phyloP scores from a whole-genome alignment of 78 protist species.

The Bodo saltans region DNA sequence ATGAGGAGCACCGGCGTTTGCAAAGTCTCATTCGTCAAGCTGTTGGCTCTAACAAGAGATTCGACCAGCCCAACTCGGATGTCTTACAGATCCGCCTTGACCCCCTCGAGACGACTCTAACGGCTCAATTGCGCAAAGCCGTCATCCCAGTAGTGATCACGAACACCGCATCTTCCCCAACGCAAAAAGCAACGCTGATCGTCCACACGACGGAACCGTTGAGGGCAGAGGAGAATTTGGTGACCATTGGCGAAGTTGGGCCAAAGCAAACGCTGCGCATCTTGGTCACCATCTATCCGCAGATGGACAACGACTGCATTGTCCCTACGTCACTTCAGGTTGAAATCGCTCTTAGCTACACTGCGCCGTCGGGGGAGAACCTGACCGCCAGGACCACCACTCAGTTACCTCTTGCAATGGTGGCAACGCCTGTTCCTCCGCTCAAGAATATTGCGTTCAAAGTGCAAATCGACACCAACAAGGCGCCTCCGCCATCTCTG shows the following conservation, averaged over 20 bases:
- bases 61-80: no score
- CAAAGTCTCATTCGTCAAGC: conserved; percentile 35
- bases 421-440: neutral
- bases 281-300: neutral
- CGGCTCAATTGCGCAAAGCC: neutral
- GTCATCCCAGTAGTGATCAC: conserved; percentile 1
- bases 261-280: neutral
- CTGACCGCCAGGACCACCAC: neutral
- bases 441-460: conserved; percentile 20
- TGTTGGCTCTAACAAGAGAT: neutral
- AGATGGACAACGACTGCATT: neutral
- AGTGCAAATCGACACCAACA: conserved; percentile 44
- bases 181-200: neutral
- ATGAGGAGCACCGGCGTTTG: conserved; percentile 56
- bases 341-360: neutral
- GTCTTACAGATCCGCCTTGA: conserved; percentile 2
- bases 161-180: neutral
- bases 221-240: neutral
- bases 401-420: conserved; percentile 37
- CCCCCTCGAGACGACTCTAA: conserved; percentile 25
- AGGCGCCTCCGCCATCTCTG: conserved; percentile 32
- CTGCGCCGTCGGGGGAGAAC: conserved; percentile 1
- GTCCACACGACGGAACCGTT: neutral
- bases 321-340: conserved; percentile 6
- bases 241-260: neutral